Evolutionary conservation across 2,329 filamentous ascomycete species (phyloP), one percentile per base, ranked within the genome.

Genomic region (Colletotrichum limetticola): DNA sequence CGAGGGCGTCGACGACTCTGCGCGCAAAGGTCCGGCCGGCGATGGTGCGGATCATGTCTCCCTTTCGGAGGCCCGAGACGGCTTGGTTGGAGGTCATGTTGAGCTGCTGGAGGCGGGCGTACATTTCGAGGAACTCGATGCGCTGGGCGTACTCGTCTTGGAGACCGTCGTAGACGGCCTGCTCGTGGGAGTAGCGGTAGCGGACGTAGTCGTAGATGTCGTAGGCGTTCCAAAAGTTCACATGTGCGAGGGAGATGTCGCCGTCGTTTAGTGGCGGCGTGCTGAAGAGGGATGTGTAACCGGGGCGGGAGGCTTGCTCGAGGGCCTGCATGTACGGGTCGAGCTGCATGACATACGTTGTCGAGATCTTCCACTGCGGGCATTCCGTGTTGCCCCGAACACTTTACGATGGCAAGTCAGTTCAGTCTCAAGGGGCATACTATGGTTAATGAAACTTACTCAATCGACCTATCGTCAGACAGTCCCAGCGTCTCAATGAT

Each of bases 41-140:
- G 49, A 92, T 83, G 30, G 86, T 85, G 30, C 86, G 85, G 69
- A 89, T 83, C 62, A 76, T 77, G 68, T 85, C 82, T 14, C 82
- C 80, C 4, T 82, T 81, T 5, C 77, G 72, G 19, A 71, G 64
- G 1, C 84, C 83, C 67, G 91, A 91, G 78, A 89, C 91, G 14
- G 90, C 88, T 8, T 92, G 86, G 78, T 92, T 90, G 30, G 80
- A 84, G 75, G 87, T 85, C 56, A 83, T 80, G 65, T 81, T 78
- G 79, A 88, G 92, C 83, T 97, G 91, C 79, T 95, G 90, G 22
- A 83, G 82, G 74, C 91, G 88, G 63, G 95, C 95, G 26, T 95
- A 88, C 5, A 83, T 85, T 70, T 86, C 85, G 46, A 96, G 86
- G 46, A 93, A 84, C 24, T 87, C 85, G 12, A 81, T 82, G 28